Evolutionary conservation across 495 filamentous ascomycete species (phyloP).

Genomic region (Cercophora samala): DNA sequence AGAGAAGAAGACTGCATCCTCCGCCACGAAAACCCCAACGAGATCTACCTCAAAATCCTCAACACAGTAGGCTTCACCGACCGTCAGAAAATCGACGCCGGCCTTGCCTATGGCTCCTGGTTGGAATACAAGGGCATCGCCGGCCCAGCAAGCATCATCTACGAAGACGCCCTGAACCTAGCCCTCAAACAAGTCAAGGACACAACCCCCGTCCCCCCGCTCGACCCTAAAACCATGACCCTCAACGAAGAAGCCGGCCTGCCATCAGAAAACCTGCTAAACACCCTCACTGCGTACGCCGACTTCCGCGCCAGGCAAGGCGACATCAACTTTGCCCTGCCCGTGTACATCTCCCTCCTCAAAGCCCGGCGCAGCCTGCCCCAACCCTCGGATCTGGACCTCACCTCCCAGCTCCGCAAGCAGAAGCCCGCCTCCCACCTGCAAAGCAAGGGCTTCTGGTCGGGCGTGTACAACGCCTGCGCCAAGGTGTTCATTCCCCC

Average conservation of each 20-base stretch:
- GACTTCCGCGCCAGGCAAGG: conserved; percentile 68
- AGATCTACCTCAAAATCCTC: conserved; percentile 73
- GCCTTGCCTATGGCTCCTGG: conserved; percentile 77
- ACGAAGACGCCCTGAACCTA: conserved; percentile 32
- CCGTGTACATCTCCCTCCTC: conserved; percentile 82
- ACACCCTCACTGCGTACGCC: conserved; percentile 70
- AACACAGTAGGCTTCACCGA: conserved; percentile 71
- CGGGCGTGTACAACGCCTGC: neutral
- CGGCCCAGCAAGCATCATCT: conserved; percentile 30
- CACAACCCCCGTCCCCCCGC: conserved; percentile 39
- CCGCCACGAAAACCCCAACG: conserved; percentile 61
- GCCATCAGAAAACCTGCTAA: conserved; percentile 69
- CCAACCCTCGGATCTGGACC: conserved; percentile 11
- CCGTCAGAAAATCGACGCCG: conserved; percentile 72
- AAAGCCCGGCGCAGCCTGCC: conserved; percentile 59
- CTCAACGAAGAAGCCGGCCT: conserved; percentile 50
- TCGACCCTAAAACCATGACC: conserved; percentile 60
- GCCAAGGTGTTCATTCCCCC: conserved; percentile 47
- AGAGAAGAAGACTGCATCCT: conserved; percentile 68
- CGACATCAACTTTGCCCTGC: conserved; percentile 62
- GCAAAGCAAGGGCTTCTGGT: conserved; percentile 21
- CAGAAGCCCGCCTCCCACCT: conserved; percentile 2
- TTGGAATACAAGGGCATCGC: conserved; percentile 67
- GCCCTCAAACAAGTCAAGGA: conserved; percentile 26
- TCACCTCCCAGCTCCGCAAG: neutral